phyloP scores from a whole-genome alignment of 2,329 filamentous ascomycete genomes.

The Claviceps humidiphila region DNA sequence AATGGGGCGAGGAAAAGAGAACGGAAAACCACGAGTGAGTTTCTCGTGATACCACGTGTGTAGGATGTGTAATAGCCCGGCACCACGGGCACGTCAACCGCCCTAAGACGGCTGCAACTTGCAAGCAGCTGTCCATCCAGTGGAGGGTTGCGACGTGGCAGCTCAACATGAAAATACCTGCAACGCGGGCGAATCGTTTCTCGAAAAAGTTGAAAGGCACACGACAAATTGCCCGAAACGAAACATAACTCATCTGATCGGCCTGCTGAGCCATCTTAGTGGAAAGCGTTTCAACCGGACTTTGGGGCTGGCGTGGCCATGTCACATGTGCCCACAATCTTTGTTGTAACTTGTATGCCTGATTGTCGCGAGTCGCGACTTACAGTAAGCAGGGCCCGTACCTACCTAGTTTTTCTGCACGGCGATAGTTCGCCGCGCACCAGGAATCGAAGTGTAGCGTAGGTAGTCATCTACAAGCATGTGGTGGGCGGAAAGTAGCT shows the following conservation, averaged over 20 bases:
- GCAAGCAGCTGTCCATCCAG: background rate
- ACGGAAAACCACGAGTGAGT: too few relatives aligned
- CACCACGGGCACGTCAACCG: background rate
- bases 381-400: background rate
- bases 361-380: too few relatives aligned
- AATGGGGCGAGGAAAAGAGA: background rate
- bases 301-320: background rate
- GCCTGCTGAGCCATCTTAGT: background rate
- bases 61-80: background rate
- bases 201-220: background rate
- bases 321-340: background rate
- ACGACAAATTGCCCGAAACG: slow-evolving; percentile 2
- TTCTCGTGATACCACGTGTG: background rate
- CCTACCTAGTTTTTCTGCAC: too few relatives aligned
- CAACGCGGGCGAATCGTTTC: background rate
- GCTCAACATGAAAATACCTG: background rate
- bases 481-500: background rate
- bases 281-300: background rate
- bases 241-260: background rate
- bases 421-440: background rate
- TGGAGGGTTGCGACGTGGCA: background rate
- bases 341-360: background rate
- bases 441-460: background rate
- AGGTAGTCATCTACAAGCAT: background rate
- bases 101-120: background rate